Conservation (phyloP, 371 early-diverging fungal genomes). For the Saksenaea oblongispora region DNA sequence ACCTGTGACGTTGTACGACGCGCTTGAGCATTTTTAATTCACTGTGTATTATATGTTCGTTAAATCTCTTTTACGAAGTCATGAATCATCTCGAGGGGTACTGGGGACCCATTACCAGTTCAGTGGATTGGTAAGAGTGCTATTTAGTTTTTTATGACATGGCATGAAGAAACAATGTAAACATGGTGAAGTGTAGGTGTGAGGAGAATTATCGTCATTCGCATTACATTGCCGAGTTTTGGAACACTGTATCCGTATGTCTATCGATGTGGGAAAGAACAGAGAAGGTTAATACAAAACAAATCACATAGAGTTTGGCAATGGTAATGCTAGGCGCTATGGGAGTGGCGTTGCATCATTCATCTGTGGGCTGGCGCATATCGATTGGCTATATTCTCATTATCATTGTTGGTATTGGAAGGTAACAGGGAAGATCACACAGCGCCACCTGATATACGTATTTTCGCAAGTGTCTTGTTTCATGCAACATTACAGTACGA, state of each 20-base stretch:
- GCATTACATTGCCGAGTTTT: conserved; percentile 40
- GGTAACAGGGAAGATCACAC: conserved; percentile 23
- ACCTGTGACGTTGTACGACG: neutral
- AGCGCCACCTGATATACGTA: neutral
- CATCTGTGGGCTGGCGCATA: conserved; percentile 36
- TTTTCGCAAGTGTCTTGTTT: conserved; percentile 31
- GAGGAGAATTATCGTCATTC: conserved; percentile 36
- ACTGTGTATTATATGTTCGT: neutral
- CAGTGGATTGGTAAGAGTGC: conserved; percentile 41
- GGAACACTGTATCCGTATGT: conserved; percentile 45
- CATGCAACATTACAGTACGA: conserved; percentile 44
- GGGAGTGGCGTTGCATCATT: conserved; percentile 35
- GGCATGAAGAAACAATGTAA: neutral
- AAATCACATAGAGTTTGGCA: conserved; percentile 34
- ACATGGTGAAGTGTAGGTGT: conserved; percentile 19
- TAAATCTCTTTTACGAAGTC: neutral
- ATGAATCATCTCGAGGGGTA: conserved; percentile 20
- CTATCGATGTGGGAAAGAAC: neutral
- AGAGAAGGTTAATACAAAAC: neutral
- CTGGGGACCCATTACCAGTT: conserved; percentile 45
- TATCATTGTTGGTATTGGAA: conserved; percentile 45
- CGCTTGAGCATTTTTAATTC: neutral
- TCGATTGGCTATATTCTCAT: conserved; percentile 41
- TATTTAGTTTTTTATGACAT: neutral
- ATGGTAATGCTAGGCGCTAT: conserved; percentile 39